Evolutionary conservation across 306 rosid species (phyloP).

Genomic region (Macrotyloma uniflorum): DNA sequence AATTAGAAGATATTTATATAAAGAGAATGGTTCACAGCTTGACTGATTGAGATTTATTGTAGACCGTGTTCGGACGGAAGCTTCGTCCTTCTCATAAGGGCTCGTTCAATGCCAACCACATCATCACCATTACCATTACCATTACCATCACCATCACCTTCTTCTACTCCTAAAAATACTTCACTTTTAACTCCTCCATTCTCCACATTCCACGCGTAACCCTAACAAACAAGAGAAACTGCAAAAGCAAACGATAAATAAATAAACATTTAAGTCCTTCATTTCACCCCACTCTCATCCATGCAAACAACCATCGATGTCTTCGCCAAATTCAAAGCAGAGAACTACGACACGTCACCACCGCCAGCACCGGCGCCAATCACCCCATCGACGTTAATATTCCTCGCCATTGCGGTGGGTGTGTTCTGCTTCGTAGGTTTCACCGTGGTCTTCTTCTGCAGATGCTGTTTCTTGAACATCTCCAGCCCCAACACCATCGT

Average conservation of each 20-base stretch:
- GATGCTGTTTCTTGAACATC: conserved; percentile 37
- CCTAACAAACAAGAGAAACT: neutral
- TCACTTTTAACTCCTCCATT: neutral
- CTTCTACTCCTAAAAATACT: neutral
- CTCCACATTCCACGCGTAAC: neutral
- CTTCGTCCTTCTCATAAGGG: conserved; percentile 43
- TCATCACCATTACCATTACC: conserved; percentile 19
- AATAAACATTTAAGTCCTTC: no score
- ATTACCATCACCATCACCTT: no score
- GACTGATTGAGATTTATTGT: conserved; percentile 30
- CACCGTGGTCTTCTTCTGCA: conserved; percentile 48
- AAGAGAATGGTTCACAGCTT: neutral
- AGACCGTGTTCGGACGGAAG: conserved; percentile 1
- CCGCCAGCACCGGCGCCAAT: neutral
- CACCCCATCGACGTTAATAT: conserved; percentile 43
- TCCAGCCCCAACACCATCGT: conserved; percentile 31
- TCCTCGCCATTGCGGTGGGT: conserved; percentile 40
- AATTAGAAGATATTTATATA: neutral
- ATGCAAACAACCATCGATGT: conserved; percentile 33
- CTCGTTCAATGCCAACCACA: conserved; percentile 53
- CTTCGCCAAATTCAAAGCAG: neutral
- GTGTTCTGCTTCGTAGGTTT: conserved; percentile 48
- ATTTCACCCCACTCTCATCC: conserved; percentile 12
- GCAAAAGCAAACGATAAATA: neutral
- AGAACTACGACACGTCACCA: neutral